Evolutionary conservation across 192 early-diverging fungal genomes (phyloP), one percentile per base, ranked within the genome.

Genomic region (Jimgerdemannia lactiflua): DNA sequence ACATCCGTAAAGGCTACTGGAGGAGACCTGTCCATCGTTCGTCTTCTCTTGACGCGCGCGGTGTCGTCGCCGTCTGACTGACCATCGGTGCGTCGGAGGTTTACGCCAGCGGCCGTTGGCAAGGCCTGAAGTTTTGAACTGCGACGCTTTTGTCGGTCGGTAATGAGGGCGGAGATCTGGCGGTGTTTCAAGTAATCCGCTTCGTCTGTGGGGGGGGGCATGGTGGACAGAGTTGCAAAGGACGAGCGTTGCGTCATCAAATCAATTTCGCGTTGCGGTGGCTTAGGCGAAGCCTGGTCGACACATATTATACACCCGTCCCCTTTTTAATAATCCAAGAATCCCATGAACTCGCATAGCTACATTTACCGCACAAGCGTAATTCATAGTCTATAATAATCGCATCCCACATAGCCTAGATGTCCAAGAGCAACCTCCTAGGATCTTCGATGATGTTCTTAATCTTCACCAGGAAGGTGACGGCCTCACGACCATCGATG

Each of bases 381-480:
- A 59, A 10, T 59, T 59, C 49, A 0, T 59, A 6, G 49, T 59
- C 49, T 59, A 59, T 59, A 14, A 59, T 6, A 0, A 6, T 59
- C 49, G 49, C 49, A 10, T 59, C 49, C 14, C 49, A 59, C 29
- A 29, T 65, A 65, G 65, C 81, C 89, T 93, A 99, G 72, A 99
- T 85, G 74, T 93, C 91, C 77, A 98, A 86, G 70, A 99, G 87
- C 82, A 99, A 78, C 75, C 97, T 89, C 63, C 91, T 86, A 66
- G 98, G 98, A 80, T 99, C 98, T 88, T 99, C 98, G 70, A 99
- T 91, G 74, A 88, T 85, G 86, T 99, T 94, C 89, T 99, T 99
- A 71, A 99, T 59, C 83, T 95, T 97, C 78, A 98, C 95, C 67
- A 99, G 87, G 93, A 99, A 99, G 43, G 96, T 97, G 39, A 95